A percentile compares a stretch with the other conserved stretches of the same genome.
phyloP scores from a whole-genome alignment of 2,329 filamentous ascomycete genomes.

The Ophiosphaerella korrae region DNA sequence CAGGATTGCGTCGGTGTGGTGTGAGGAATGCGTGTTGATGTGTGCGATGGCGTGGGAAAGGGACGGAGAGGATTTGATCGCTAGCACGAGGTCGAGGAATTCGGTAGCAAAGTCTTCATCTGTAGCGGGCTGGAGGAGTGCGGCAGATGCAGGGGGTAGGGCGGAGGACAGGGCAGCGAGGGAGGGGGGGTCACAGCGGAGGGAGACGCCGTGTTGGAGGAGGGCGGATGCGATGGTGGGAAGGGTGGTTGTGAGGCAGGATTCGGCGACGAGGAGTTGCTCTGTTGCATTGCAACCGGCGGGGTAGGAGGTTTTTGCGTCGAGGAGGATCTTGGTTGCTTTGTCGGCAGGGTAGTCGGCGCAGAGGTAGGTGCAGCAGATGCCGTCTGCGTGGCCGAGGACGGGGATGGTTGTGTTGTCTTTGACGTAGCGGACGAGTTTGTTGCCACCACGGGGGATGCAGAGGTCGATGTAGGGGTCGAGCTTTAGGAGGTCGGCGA shows the following conservation, averaged over 20 bases:
- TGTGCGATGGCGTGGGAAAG: slow-evolving; percentile 78
- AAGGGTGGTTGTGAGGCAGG: slow-evolving; percentile 69
- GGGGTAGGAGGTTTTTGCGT: slow-evolving; percentile 93
- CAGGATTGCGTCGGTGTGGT: slow-evolving; percentile 92
- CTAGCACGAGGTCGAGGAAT: slow-evolving; percentile 82
- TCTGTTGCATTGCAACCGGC: slow-evolving; percentile 96
- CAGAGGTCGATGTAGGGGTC: slow-evolving; percentile 92
- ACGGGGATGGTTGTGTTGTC: slow-evolving; percentile 91
- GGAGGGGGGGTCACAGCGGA: slow-evolving; percentile 77
- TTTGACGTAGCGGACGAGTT: slow-evolving; percentile 89
- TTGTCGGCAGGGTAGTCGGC: slow-evolving; percentile 73
- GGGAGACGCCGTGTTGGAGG: slow-evolving; percentile 74
- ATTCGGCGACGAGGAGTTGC: slow-evolving; percentile 82
- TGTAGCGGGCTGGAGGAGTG: slow-evolving; percentile 66
- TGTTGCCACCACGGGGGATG: slow-evolving; percentile 89
- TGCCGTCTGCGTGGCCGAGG: slow-evolving; percentile 91
- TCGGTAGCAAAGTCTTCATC: slow-evolving; percentile 84
- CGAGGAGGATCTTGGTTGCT: slow-evolving; percentile 77
- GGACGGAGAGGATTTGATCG: slow-evolving; percentile 73
- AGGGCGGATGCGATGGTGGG: slow-evolving; percentile 76
- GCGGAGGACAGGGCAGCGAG: slow-evolving; percentile 65
- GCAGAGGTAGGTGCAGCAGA: slow-evolving; percentile 87
- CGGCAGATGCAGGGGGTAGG: slow-evolving; percentile 50
- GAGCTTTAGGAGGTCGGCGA: slow-evolving; percentile 83
- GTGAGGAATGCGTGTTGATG: slow-evolving; percentile 90